A percentile compares a stretch with the other conserved stretches of the same genome.
Evolutionary conservation across 2,329 filamentous ascomycete genomes (phyloP).

Genomic region (Onygenales sp.): DNA sequence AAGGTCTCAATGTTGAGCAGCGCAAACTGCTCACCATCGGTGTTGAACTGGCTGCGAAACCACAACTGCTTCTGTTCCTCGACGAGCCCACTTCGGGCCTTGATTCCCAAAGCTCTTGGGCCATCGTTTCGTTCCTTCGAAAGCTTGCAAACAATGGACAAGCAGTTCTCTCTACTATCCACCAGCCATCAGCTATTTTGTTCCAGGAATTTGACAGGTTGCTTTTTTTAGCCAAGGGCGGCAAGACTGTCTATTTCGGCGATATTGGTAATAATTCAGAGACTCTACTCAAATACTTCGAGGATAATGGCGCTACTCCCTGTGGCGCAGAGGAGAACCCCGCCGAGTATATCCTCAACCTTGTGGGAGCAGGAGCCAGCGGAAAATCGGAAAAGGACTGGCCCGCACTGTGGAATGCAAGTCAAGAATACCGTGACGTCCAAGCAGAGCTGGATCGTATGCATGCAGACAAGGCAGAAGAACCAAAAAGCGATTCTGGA

Average conservation of each 20-base stretch:
- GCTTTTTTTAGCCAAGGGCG: conserved; percentile 53
- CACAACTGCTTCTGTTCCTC: conserved; percentile 74
- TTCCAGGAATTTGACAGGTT: conserved; percentile 70
- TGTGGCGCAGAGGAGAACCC: conserved; percentile 57
- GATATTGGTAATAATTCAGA: conserved; percentile 50
- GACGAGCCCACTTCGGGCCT: conserved; percentile 90
- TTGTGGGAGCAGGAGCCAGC: conserved; percentile 50
- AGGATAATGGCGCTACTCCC: conserved; percentile 47
- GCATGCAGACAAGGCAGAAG: conserved; percentile 37
- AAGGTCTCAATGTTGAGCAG: conserved; percentile 56
- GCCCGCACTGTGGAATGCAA: conserved; percentile 52
- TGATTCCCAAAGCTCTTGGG: conserved; percentile 84
- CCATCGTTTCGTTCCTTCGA: conserved; percentile 72
- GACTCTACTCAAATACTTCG: conserved; percentile 55
- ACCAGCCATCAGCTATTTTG: conserved; percentile 82
- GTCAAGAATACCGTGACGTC: conserved; percentile 44
- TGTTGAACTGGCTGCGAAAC: conserved; percentile 85
- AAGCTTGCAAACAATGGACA: conserved; percentile 80
- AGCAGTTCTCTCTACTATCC: conserved; percentile 85
- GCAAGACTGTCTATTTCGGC: conserved; percentile 59
- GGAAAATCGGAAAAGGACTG: conserved; percentile 58
- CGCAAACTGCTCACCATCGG: conserved; percentile 75
- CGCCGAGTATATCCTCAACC: conserved; percentile 61
- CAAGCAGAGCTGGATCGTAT: conserved; percentile 51
- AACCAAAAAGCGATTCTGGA: conserved; percentile 19